Percentiles rank a stretch among this genome's conserved stretches.
Evolutionary conservation across 257 asterid species (phyloP).

Genomic region (Plantago ovata): DNA sequence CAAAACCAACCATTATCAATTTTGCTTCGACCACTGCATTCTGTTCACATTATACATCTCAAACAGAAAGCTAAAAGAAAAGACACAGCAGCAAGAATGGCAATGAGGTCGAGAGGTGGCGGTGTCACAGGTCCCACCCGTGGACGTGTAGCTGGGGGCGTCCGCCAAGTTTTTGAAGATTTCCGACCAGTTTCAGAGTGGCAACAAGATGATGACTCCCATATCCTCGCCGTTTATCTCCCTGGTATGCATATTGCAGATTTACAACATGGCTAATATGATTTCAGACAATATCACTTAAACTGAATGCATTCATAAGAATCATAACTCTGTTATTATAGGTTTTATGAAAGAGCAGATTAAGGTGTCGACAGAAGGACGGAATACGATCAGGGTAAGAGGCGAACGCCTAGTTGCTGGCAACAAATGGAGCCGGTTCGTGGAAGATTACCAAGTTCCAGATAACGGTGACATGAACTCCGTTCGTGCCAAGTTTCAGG

Average conservation of each 20-base stretch:
- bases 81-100: constrained; percentile 26
- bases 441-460: constrained; percentile 63
- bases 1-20: not conserved
- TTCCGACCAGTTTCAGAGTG: constrained; percentile 60
- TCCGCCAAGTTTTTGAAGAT: constrained; percentile 51
- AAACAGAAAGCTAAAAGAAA: not conserved
- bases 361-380: constrained; percentile 60
- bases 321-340: constrained; percentile 5
- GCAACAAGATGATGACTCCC: constrained; percentile 52
- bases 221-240: constrained; percentile 47
- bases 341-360: constrained; percentile 63
- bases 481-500: constrained; percentile 55
- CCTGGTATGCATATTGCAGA: constrained; percentile 43
- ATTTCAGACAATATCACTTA: not conserved
- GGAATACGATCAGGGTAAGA: constrained; percentile 42
- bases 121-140: constrained; percentile 19
- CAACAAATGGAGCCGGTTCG: constrained; percentile 73
- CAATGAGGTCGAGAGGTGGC: constrained; percentile 42
- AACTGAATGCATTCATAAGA: not conserved
- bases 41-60: not conserved
- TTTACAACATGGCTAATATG: not conserved
- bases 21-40: not conserved
- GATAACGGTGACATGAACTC: constrained; percentile 42
- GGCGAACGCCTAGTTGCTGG: constrained; percentile 64
- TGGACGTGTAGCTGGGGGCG: constrained; percentile 25